A percentile compares a stretch with the other conserved stretches of the same genome.
Evolutionary conservation across 257 asterid genomes (phyloP).

Genomic region (Lycium ferocissimum): DNA sequence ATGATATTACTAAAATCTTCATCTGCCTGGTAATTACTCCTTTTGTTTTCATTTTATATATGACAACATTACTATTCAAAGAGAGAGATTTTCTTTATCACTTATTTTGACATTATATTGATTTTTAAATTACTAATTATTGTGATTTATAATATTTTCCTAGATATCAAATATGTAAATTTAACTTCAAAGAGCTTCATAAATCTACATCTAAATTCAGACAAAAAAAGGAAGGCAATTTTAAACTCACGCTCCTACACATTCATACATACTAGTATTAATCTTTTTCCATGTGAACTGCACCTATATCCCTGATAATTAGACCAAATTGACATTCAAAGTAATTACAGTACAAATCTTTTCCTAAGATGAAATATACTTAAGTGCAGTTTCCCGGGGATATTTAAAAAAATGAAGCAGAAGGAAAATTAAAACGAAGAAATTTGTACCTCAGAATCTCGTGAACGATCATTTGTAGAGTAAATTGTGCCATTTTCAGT

Average conservation of each 20-base stretch:
- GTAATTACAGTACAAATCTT: too few species aligned
- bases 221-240: neutral
- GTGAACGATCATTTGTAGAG: too few species aligned
- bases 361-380: too few species aligned
- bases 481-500: neutral
- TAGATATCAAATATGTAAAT: neutral
- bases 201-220: neutral
- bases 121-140: neutral
- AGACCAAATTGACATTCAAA: too few species aligned
- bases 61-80: neutral
- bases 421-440: neutral
- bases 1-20: neutral
- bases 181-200: neutral
- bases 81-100: neutral
- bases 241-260: neutral
- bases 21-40: neutral
- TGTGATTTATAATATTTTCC: neutral
- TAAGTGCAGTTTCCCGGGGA: too few species aligned
- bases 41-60: neutral
- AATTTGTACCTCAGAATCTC: slow-evolving; percentile 33
- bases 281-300: too few species aligned
- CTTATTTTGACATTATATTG: neutral
- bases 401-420: neutral
- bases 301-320: neutral
- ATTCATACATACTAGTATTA: neutral